These are phyloP conservation scores for Dioscorea dumetorum DNA, from an alignment of 106 monocot species.

Conservation along the genomic window DNA sequence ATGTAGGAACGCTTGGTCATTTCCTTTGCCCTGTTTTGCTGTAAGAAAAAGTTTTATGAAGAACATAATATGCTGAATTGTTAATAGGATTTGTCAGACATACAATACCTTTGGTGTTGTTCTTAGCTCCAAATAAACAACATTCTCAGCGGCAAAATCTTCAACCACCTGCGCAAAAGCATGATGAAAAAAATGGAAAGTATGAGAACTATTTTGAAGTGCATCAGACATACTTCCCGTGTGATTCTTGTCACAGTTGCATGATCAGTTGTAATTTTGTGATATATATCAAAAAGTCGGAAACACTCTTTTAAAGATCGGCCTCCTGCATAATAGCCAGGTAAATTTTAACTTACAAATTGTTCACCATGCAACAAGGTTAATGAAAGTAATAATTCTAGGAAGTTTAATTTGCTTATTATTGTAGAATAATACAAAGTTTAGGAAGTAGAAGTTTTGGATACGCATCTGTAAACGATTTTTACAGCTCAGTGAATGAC, in stretches of 20 bases:
- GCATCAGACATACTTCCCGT: conserved; percentile 54
- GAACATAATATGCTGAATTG: no score
- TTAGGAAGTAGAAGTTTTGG: no score
- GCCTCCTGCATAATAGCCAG: conserved; percentile 38
- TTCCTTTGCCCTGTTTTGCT: conserved; percentile 87
- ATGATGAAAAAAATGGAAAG: background rate
- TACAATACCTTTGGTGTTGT: conserved; percentile 86
- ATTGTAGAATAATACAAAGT: no score
- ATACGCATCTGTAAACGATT: no score
- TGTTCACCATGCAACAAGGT: no score
- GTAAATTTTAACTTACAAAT: background rate
- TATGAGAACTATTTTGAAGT: background rate
- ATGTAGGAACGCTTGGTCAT: conserved; percentile 93
- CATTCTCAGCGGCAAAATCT: conserved; percentile 98
- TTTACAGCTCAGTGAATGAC: no score
- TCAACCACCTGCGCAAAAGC: conserved; percentile 46
- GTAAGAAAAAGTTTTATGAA: background rate
- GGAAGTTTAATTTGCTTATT: background rate
- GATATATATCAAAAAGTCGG: conserved; percentile 84
- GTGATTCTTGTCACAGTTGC: conserved; percentile 78
- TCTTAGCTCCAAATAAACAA: conserved; percentile 87
- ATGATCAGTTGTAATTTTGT: conserved; percentile 88
- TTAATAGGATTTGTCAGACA: background rate
- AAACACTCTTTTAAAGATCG: conserved; percentile 88
- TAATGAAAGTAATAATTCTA: background rate